Evolutionary conservation across 1,139 yeast genomes (phyloP).

Genomic region (Eremothecium coryli): DNA sequence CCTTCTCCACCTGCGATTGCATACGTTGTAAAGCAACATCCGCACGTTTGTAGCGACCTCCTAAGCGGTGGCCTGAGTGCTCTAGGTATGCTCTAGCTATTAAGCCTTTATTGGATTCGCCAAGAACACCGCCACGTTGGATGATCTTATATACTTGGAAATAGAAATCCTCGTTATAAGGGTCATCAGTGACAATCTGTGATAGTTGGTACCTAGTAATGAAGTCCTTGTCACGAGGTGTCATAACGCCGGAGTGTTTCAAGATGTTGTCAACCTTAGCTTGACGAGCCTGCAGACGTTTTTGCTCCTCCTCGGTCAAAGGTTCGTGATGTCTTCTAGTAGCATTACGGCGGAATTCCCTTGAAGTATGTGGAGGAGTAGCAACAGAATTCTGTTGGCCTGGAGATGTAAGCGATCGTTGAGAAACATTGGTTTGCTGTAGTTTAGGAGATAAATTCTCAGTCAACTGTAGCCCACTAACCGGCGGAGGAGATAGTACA

Average conservation of each 20-base stretch:
- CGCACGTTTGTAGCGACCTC: conserved; percentile 83
- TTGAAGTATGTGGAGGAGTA: conserved; percentile 12
- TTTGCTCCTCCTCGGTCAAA: conserved; percentile 44
- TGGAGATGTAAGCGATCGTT: conserved; percentile 1
- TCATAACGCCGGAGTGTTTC: conserved; percentile 88
- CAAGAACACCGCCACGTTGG: conserved; percentile 44
- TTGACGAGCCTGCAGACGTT: conserved; percentile 57
- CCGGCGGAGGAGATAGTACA: conserved; percentile 9
- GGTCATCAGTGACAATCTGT: conserved; percentile 94
- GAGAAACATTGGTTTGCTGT: background rate
- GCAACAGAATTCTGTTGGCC: conserved; percentile 8
- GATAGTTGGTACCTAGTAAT: conserved; percentile 90
- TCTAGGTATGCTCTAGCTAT: conserved; percentile 94
- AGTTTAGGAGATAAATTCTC: conserved; percentile 1
- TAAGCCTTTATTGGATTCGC: conserved; percentile 40
- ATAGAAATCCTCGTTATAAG: conserved; percentile 93
- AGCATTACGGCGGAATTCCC: conserved; percentile 19
- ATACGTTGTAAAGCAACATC: conserved; percentile 92
- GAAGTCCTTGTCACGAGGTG: conserved; percentile 92
- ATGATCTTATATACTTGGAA: conserved; percentile 88
- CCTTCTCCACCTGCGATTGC: conserved; percentile 97
- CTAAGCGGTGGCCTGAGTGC: conserved; percentile 84
- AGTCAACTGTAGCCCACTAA: conserved; percentile 7
- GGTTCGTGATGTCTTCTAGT: conserved; percentile 28
- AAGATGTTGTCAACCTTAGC: conserved; percentile 72